These are phyloP conservation scores for Coemansia sp. DNA, from an alignment of 192 early-diverging fungal genomes.

Conservation along the genomic window DNA sequence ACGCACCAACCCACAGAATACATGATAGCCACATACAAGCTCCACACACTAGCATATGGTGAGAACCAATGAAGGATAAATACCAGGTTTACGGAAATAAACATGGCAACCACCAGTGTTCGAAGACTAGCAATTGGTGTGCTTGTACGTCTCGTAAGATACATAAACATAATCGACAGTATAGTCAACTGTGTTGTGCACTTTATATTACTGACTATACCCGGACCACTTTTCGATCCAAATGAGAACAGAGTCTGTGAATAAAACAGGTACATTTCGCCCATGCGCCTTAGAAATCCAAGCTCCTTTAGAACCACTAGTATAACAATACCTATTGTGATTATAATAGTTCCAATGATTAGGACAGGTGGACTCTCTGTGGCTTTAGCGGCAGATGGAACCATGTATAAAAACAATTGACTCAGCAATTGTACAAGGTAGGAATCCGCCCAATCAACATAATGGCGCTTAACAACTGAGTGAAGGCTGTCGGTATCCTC, in stretches of 20 bases:
- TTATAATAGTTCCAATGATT: not conserved
- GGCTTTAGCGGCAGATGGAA: not conserved
- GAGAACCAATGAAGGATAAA: not conserved
- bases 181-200: not conserved
- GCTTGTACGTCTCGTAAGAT: not conserved
- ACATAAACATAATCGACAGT: not conserved
- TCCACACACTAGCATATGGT: not conserved
- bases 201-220: not conserved
- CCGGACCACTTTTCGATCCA: not conserved
- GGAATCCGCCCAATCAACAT: not conserved
- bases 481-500: not conserved
- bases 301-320: not conserved
- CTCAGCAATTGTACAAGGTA: not conserved
- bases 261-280: not conserved
- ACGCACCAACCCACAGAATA: not conserved
- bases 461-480: not conserved
- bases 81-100: not conserved
- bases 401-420: not conserved
- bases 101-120: not conserved
- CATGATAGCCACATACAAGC: not conserved
- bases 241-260: not conserved
- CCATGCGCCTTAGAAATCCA: not conserved
- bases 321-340: not conserved
- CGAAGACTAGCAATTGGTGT: not conserved
- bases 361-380: not conserved